phyloP scores from a whole-genome alignment of 2,329 filamentous ascomycete genomes.

The Venturia oleaginea region DNA sequence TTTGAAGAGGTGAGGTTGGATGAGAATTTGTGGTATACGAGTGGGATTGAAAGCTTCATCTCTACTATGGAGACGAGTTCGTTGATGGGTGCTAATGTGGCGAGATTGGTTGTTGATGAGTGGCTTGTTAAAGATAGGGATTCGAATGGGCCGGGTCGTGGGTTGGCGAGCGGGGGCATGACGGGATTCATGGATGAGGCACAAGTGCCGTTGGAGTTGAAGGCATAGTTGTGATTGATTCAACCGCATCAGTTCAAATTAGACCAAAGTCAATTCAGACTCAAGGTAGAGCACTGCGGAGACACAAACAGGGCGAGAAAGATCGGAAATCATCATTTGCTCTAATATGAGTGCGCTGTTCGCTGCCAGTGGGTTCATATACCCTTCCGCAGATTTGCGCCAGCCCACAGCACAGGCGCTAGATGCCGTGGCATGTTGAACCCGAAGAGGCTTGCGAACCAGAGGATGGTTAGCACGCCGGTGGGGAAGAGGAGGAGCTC shows the following conservation, averaged over 20 bases:
- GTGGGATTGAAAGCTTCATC: constrained; percentile 81
- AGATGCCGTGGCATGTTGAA: constrained; percentile 43
- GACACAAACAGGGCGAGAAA: too few species aligned
- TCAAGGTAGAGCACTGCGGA: too few species aligned
- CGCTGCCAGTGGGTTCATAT: constrained; percentile 20
- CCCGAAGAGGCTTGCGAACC: constrained; percentile 45
- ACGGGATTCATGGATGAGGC: not conserved
- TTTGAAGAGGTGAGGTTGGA: constrained; percentile 74
- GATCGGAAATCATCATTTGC: not conserved
- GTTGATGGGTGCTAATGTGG: constrained; percentile 82
- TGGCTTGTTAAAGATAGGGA: constrained; percentile 26
- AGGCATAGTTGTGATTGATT: constrained; percentile 1
- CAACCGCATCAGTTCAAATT: too few species aligned
- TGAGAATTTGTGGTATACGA: constrained; percentile 56
- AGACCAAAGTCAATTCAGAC: too few species aligned
- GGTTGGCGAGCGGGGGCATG: not conserved
- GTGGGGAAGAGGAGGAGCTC: constrained; percentile 56
- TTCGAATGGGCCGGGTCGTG: not conserved
- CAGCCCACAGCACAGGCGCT: constrained; percentile 42
- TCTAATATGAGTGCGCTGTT: not conserved
- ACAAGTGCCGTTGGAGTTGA: constrained; percentile 6
- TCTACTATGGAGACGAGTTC: constrained; percentile 96
- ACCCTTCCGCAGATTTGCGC: constrained; percentile 35
- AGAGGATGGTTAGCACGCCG: constrained; percentile 49
- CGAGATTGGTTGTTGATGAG: constrained; percentile 58